Conservation (phyloP, 495 filamentous ascomycete genomes). For the Emericellopsis terricola region DNA sequence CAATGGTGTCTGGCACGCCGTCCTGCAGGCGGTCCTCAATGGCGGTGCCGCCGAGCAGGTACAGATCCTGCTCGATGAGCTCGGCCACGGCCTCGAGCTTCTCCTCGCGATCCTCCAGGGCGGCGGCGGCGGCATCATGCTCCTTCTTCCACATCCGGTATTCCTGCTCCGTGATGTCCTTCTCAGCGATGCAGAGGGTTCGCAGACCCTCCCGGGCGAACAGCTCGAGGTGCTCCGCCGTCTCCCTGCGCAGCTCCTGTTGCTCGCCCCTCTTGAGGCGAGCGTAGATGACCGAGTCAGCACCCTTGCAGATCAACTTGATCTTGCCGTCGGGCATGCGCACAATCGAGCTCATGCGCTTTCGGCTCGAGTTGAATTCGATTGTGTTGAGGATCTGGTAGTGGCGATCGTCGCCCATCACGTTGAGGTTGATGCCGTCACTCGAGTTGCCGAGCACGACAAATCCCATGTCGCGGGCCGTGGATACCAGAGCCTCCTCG, state of each 20-base stretch:
- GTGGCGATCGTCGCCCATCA: constrained; percentile 67
- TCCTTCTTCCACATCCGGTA: constrained; percentile 73
- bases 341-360: constrained; percentile 96
- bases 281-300: constrained; percentile 94
- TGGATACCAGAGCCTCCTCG: constrained; percentile 86
- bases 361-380: constrained; percentile 93
- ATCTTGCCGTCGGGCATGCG: constrained; percentile 90
- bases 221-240: constrained; percentile 88
- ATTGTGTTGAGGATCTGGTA: constrained; percentile 87
- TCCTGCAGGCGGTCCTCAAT: constrained; percentile 97
- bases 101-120: constrained; percentile 78
- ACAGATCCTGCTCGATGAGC: constrained; percentile 76
- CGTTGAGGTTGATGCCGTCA: constrained; percentile 67
- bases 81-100: constrained; percentile 85
- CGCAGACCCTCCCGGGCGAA: constrained; percentile 91
- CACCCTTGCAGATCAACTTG: constrained; percentile 90
- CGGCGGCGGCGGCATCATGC: constrained; percentile 71
- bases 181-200: constrained; percentile 88
- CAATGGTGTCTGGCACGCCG: constrained; percentile 93
- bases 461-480: constrained; percentile 88
- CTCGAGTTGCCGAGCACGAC: constrained; percentile 70
- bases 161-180: constrained; percentile 65
- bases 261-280: constrained; percentile 76
- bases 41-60: constrained; percentile 83
- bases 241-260: constrained; percentile 58